Percentiles rank a stretch among this genome's conserved stretches.
Evolutionary conservation across 1,284 basidiomycete genomes (phyloP).

Genomic region (Microbotryum violaceum): DNA sequence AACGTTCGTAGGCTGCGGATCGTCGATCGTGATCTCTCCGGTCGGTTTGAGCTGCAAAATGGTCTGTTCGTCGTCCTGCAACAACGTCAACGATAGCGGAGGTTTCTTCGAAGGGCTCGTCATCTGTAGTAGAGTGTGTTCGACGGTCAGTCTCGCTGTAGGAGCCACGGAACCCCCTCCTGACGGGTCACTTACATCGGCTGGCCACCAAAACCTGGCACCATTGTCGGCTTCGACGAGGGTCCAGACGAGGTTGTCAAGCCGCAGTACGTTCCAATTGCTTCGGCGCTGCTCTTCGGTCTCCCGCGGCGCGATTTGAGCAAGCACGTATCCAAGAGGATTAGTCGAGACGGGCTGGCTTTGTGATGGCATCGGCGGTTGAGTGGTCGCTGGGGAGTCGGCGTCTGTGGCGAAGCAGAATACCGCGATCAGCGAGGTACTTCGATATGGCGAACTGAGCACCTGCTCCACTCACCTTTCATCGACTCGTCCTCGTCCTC

Average conservation of each 20-base stretch:
- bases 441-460: too few relatives aligned
- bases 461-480: too few relatives aligned
- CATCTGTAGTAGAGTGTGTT: background rate
- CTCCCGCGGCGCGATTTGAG: conserved; percentile 7
- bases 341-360: background rate
- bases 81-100: conserved; percentile 10
- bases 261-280: conserved; percentile 8
- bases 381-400: too few relatives aligned
- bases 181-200: conserved; percentile 1
- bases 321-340: conserved; percentile 3
- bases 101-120: conserved; percentile 5
- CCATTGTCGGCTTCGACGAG: background rate
- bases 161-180: accelerated
- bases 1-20: conserved; percentile 12
- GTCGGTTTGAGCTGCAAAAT: conserved; percentile 1
- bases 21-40: background rate
- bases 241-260: conserved; percentile 13
- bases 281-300: conserved; percentile 6
- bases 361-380: too few relatives aligned
- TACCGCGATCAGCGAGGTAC: too few relatives aligned
- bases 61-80: background rate
- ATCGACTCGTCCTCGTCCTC: too few relatives aligned
- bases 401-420: too few relatives aligned
- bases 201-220: conserved; percentile 23
- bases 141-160: background rate